A percentile compares a stretch with the other conserved stretches of the same genome.
Evolutionary conservation across 2,329 filamentous ascomycete species (phyloP).

Genomic region (Rhinocladiella mackenziei): DNA sequence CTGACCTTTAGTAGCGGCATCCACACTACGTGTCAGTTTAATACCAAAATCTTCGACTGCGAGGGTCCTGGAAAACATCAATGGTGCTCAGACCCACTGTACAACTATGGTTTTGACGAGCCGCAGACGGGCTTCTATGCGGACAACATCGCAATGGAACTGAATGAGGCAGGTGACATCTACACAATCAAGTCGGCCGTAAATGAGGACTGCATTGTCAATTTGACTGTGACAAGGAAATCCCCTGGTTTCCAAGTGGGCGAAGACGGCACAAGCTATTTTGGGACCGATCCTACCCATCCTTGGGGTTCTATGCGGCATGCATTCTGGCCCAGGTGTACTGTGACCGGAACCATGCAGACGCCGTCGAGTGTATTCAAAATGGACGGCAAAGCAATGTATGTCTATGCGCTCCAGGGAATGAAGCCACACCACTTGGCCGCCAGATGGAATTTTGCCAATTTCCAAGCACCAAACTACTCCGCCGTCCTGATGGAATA

Average conservation of each 20-base stretch:
- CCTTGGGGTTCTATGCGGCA: constrained; percentile 94
- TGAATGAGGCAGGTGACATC: constrained; percentile 75
- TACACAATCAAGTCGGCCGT: constrained; percentile 90
- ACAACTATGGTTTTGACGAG: constrained; percentile 77
- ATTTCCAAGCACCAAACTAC: constrained; percentile 83
- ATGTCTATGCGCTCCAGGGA: constrained; percentile 83
- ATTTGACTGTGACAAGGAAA: constrained; percentile 71
- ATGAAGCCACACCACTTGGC: constrained; percentile 99
- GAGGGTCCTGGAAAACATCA: constrained; percentile 68
- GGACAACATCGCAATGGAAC: constrained; percentile 75
- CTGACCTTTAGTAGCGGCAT: constrained; percentile 62
- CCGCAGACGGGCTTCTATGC: constrained; percentile 80
- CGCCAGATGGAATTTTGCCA: constrained; percentile 85
- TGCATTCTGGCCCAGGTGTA: constrained; percentile 87
- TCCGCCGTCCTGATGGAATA: constrained; percentile 95
- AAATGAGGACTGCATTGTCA: constrained; percentile 75
- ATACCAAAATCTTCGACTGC: constrained; percentile 81
- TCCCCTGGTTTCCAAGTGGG: constrained; percentile 82
- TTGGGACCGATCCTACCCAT: constrained; percentile 76
- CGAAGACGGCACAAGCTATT: constrained; percentile 76
- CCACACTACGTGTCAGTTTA: constrained; percentile 88
- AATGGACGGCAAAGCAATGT: constrained; percentile 74
- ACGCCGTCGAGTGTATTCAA: constrained; percentile 78
- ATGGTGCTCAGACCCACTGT: constrained; percentile 78
- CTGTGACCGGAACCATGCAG: constrained; percentile 75